Evolutionary conservation across 192 early-diverging fungal species (phyloP), one percentile per base, ranked within the genome.

Genomic region (Phycomyces nitens): DNA sequence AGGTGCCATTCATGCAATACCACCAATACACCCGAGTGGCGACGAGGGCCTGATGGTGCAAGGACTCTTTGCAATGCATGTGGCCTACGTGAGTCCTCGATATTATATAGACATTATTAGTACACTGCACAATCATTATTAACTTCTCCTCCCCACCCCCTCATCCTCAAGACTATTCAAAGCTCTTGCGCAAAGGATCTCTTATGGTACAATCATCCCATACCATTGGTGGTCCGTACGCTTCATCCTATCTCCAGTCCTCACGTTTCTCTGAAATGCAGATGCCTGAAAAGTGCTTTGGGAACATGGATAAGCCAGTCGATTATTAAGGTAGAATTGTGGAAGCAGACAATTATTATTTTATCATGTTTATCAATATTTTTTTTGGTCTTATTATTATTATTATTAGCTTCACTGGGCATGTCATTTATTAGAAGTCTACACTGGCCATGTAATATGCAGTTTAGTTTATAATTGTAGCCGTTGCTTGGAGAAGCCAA

Each of bases 41-140:
- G 95, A 39, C 87, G 95, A 24, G 94, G 95, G 3, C 94, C 95
- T 20, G 89, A 90, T 50, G 94, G 94, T 34, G 88, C 91, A 11
- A 77, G 95, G 52, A 96, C 94, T 20, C 82, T 97, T 38, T 97
- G 95, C 76, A 97, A 97, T 76, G 95, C 94, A 4, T 95, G 95
- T 74, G 95, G 95, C 15, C 83, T 92, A 59, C 89, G 88, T 90
- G 84, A 86, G 86, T 84, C n/a, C 15, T 23, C 21, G 5, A 49
- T 53, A 0, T 20, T 5, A 38, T 22, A 49, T 14, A 40, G 21
- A 14, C n/a, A n/a, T n/a, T n/a, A n/a, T n/a, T n/a, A n/a, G n/a
- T n/a, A n/a, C n/a, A n/a, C n/a, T n/a, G n/a, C n/a, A n/a, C n/a
- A n/a, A n/a, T n/a, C n/a, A n/a, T n/a, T n/a, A n/a, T n/a, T n/a